Evolutionary conservation across 805 yeast species (phyloP).

Genomic region (Candida corydali): DNA sequence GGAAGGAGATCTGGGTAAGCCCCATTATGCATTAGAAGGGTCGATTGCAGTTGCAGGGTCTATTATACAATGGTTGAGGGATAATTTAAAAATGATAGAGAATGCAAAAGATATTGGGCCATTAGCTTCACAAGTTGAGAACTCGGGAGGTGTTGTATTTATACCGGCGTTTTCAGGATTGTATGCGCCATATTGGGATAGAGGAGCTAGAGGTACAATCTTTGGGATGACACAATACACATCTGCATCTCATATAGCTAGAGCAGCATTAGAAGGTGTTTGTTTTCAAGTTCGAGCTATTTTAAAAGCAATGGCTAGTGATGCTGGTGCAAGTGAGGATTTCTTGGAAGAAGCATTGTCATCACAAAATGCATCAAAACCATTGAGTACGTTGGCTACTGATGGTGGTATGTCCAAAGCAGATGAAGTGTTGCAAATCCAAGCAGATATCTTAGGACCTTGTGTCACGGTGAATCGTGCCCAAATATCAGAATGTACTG

Average conservation of each 20-base stretch:
- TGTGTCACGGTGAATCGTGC: conserved; percentile 80
- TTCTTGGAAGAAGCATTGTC: conserved; percentile 51
- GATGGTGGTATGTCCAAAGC: conserved; percentile 97
- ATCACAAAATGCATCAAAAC: conserved; percentile 41
- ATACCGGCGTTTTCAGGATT: conserved; percentile 94
- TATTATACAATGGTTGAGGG: conserved; percentile 90
- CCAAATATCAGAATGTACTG: conserved; percentile 83
- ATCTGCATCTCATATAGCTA: conserved; percentile 85
- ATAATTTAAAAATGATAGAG: conserved; percentile 77
- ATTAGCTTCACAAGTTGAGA: conserved; percentile 73
- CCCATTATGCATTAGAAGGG: conserved; percentile 90
- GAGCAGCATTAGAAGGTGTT: conserved; percentile 94
- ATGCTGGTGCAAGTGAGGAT: conserved; percentile 62
- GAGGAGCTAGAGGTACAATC: conserved; percentile 87
- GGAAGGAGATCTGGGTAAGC: conserved; percentile 43
- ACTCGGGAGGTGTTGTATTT: conserved; percentile 88
- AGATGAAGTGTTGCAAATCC: conserved; percentile 88
- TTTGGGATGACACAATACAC: conserved; percentile 92
- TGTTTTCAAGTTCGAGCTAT: conserved; percentile 92
- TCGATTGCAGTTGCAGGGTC: conserved; percentile 96
- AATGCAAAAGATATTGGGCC: conserved; percentile 88
- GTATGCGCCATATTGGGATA: conserved; percentile 95
- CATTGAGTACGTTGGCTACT: conserved; percentile 61
- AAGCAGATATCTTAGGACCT: conserved; percentile 87
- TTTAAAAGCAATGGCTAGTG: conserved; percentile 82